Base-by-base conservation (phyloP, 305 asterid species). In the Salvia sclarea region DNA sequence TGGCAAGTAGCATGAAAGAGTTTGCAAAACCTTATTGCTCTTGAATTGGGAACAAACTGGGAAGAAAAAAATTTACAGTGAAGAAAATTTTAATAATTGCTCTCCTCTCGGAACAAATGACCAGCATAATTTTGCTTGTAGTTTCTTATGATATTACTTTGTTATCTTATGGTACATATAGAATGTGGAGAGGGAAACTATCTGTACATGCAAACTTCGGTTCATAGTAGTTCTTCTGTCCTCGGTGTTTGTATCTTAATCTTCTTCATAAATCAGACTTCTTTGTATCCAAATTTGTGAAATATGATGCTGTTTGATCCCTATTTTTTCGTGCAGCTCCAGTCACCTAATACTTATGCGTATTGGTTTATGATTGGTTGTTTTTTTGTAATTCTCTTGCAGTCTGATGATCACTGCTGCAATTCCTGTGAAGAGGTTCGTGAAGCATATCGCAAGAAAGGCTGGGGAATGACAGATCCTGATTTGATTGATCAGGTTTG, bases 391-490 rank as follows among this genome's bases (percentile, higher is more conserved):
- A 8, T 52, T 60, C 52, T 68, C 64, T 78, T 82, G 75, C 89
- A 94, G 99, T 45, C 93, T 50, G 99, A 94, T 79, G 96, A 86
- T 53, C 79, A 94, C n/a, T 94, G 99, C 54, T 94, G 99, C 76
- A 94, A 94, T 82, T 78, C 99, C 73, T 94, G 99, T 66, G 98
- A 89, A 77, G 98, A 94, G 82, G 98, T 94, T 71, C 98, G 95
- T 62, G 98, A 91, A 80, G 97, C 98, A 62, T 94, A 94, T 76
- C 91, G 86, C 68, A 87, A 85, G 81, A 87, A 59, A 80, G 99
- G 98, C 76, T 94, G 98, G 98, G 97, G 88, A 28, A 25, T 91
- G 76, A 76, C 96, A 70, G 84, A 94, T 71, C 35, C 82, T 43
- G 98, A 91, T 72, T 70, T 91, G 78, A 91, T 91, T 44, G 98